Evolutionary conservation across 495 filamentous ascomycete genomes (phyloP).

Genomic region (Penicillium pulvis): DNA sequence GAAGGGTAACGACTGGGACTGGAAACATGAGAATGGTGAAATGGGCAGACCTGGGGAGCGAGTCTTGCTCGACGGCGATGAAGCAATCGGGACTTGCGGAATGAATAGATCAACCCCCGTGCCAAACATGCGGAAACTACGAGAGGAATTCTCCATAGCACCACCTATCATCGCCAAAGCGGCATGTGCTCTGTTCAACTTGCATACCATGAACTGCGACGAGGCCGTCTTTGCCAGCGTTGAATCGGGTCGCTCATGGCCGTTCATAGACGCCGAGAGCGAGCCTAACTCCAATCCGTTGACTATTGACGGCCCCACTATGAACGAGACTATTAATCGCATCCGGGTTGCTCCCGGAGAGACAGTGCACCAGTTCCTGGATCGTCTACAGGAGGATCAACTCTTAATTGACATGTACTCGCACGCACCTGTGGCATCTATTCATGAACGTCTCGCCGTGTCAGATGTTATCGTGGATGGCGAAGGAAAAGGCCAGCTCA

Average conservation of each 20-base stretch:
- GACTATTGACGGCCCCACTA: slow-evolving; percentile 12
- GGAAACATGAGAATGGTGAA: slow-evolving; percentile 3
- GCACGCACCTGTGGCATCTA: slow-evolving; percentile 9
- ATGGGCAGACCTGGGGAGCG: background rate
- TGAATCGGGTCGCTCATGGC: slow-evolving; percentile 13
- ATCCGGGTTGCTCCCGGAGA: slow-evolving; percentile 1
- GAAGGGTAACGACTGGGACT: slow-evolving; percentile 8
- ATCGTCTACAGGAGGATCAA: slow-evolving; percentile 7
- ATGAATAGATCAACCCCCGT: background rate
- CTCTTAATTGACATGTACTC: slow-evolving; percentile 4
- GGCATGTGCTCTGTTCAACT: slow-evolving; percentile 13
- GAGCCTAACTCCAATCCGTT: slow-evolving; percentile 7
- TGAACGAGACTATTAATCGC: slow-evolving; percentile 5
- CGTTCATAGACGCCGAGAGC: background rate
- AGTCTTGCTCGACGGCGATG: slow-evolving; percentile 1
- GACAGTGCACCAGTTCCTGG: slow-evolving; percentile 4
- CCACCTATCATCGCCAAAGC: slow-evolving; percentile 12
- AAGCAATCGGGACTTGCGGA: background rate
- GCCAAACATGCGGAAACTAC: slow-evolving; percentile 6
- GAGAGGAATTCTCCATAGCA: slow-evolving; percentile 5
- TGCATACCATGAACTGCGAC: slow-evolving; percentile 7
- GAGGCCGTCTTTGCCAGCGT: slow-evolving; percentile 11
- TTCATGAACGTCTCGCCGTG: slow-evolving; percentile 1
- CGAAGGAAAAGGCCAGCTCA: background rate
- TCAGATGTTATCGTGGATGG: background rate